These are phyloP conservation scores for Penicillium freii DNA, from an alignment of 2,329 filamentous ascomycete species.

Conservation along the genomic window DNA sequence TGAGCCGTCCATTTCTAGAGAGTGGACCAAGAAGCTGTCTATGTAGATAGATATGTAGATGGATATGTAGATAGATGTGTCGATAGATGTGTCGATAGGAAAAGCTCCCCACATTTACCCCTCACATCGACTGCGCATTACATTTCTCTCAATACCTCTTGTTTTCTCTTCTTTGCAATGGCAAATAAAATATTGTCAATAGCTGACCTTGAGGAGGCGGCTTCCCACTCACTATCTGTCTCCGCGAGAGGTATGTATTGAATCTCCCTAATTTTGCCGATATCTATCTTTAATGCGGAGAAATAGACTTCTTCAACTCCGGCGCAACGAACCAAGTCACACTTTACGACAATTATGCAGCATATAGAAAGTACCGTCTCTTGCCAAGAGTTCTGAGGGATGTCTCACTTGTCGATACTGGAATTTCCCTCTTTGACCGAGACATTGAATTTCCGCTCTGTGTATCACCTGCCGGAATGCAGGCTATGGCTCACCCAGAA, in stretches of 20 bases:
- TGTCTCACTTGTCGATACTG: conserved; percentile 44
- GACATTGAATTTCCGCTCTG: conserved; percentile 51
- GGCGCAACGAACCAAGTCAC: conserved; percentile 44
- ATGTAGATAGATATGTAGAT: too few relatives aligned
- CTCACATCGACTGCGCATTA: background rate
- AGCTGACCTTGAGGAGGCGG: conserved; percentile 18
- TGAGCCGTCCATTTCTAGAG: background rate
- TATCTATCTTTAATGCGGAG: background rate
- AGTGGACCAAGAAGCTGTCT: background rate
- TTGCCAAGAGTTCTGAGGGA: conserved; percentile 47
- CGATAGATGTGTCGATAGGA: too few relatives aligned
- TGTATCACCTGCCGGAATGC: conserved; percentile 55
- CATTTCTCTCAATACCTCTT: background rate
- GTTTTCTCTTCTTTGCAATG: background rate
- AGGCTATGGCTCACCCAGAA: conserved; percentile 52
- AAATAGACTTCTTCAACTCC: conserved; percentile 56
- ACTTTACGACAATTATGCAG: conserved; percentile 52
- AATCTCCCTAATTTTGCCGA: background rate
- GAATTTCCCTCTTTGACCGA: conserved; percentile 45
- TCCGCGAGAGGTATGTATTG: conserved; percentile 14
- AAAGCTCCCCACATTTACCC: conserved; percentile 1
- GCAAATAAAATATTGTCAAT: conserved; percentile 17
- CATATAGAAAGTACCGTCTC: conserved; percentile 52
- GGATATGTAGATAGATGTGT: too few relatives aligned
- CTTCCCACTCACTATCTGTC: conserved; percentile 10